Percentiles rank a stretch among this genome's conserved stretches.
Conservation (phyloP, 208 protist species). For the Crithidia fasciculata region DNA sequence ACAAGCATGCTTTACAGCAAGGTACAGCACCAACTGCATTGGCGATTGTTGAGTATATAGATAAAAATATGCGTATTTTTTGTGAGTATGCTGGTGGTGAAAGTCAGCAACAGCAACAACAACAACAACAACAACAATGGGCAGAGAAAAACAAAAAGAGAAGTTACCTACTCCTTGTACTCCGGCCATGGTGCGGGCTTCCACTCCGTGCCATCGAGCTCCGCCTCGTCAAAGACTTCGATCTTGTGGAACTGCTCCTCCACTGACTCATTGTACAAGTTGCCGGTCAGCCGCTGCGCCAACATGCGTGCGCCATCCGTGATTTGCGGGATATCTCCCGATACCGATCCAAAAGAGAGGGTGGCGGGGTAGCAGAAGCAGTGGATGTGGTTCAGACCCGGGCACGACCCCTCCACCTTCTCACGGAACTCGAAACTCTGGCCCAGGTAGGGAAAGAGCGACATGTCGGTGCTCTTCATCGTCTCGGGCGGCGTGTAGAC, state of each 20-base stretch:
- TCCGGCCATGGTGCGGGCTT: neutral
- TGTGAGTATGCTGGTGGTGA: neutral
- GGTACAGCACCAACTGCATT: too few species aligned
- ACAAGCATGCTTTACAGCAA: too few species aligned
- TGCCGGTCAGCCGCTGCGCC: conserved; percentile 8
- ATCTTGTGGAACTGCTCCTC: conserved; percentile 11
- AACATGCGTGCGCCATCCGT: conserved; percentile 14
- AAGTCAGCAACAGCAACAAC: neutral
- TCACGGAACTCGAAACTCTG: conserved; percentile 22
- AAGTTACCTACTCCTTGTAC: conserved; percentile 8
- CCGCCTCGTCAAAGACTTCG: conserved; percentile 3
- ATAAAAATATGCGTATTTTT: neutral
- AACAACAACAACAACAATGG: neutral
- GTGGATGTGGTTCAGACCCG: conserved; percentile 10
- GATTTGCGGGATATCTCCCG: conserved; percentile 19
- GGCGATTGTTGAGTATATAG: too few species aligned
- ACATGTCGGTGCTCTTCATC: conserved; percentile 14
- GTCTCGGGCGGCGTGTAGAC: conserved; percentile 4
- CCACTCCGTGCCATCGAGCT: conserved; percentile 17
- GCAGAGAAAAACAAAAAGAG: neutral
- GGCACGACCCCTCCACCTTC: conserved; percentile 1
- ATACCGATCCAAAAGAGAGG: conserved; percentile 18
- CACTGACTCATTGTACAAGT: conserved; percentile 9
- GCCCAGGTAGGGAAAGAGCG: conserved; percentile 7
- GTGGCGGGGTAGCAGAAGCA: conserved; percentile 29